These are phyloP conservation scores for Erucastrum elatum DNA, from an alignment of 345 rosid genomes.

Conservation along the genomic window DNA sequence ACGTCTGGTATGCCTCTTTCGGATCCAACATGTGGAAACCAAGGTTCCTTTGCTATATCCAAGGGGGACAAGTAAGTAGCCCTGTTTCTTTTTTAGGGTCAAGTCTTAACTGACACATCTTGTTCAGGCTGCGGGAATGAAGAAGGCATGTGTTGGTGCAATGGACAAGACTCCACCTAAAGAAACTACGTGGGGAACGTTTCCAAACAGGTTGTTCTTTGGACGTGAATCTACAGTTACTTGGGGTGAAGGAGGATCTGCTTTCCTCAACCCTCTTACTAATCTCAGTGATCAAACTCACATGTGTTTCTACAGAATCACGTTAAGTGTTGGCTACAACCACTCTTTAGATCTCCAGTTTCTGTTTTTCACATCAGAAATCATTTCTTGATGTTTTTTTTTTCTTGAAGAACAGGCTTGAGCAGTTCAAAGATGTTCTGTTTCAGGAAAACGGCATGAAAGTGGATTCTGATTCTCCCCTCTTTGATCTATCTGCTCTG, in stretches of 20 bases:
- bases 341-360: not conserved
- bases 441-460: constrained; percentile 61
- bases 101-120: not conserved
- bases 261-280: constrained; percentile 69
- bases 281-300: constrained; percentile 46
- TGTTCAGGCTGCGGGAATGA: not conserved
- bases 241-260: constrained; percentile 61
- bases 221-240: not conserved
- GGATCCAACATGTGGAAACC: not conserved
- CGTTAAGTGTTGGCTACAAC: constrained; percentile 46
- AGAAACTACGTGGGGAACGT: not conserved
- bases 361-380: not conserved
- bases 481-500: constrained; percentile 56
- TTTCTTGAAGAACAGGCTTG: constrained; percentile 55
- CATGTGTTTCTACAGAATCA: constrained; percentile 73
- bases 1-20: not conserved
- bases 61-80: not conserved
- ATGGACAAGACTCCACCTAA: not conserved
- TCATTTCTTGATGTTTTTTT: constrained; percentile 5
- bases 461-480: constrained; percentile 44
- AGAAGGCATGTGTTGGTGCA: not conserved
- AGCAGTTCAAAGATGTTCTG: constrained; percentile 90
- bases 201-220: not conserved
- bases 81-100: not conserved
- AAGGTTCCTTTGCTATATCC: not conserved